Evolutionary conservation across 1,284 basidiomycete genomes (phyloP), one percentile per base, ranked within the genome.

Genomic region (Fereydounia khargensis): DNA sequence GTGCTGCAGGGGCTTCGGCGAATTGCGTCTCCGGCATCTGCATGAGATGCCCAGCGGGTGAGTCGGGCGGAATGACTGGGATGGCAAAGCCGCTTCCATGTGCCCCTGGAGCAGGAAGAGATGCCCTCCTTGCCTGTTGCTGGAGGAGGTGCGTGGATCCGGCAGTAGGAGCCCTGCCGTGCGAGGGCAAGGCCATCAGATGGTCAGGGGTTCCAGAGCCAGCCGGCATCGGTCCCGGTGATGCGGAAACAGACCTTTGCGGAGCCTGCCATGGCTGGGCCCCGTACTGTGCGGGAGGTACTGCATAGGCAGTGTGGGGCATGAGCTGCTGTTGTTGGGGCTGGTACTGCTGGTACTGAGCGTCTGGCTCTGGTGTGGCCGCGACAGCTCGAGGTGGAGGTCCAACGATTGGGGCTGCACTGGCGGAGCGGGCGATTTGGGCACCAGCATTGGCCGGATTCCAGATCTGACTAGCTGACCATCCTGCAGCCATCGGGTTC

Each of bases 351-450:
- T 39, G 28, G 14, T 13, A 14, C 28, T 30, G 28, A 9, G 27
- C 27, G 9, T 28, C 27, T 28, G 10, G 27, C 10, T 28, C 9
- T 28, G 10, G n/a, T 28, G 32, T 17, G 32, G 9, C 10, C 10
- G 16, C 8, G 9, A 32, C 39, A n/a, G n/a, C n/a, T 27, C n/a
- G n/a, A n/a, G n/a, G n/a, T n/a, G n/a, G n/a, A n/a, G n/a, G n/a
- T n/a, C 28, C 28, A 14, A 65, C 23, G 16, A 62, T 50, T 10
- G 65, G 65, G 11, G 54, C 62, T 10, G 65, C 65, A 35, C 62
- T 68, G 30, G 45, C 49, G 7, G 60, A 48, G 22, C 58, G 41
- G 10, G 50, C 55, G 5, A 66, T 51, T 0, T 28, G 17, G 33
- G 35, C 25, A n/a, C 51, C 55, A 3, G 42, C 30, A 6, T 42